phyloP scores from a whole-genome alignment of 768 basidiomycete species.

The Termitomyces sp. region DNA sequence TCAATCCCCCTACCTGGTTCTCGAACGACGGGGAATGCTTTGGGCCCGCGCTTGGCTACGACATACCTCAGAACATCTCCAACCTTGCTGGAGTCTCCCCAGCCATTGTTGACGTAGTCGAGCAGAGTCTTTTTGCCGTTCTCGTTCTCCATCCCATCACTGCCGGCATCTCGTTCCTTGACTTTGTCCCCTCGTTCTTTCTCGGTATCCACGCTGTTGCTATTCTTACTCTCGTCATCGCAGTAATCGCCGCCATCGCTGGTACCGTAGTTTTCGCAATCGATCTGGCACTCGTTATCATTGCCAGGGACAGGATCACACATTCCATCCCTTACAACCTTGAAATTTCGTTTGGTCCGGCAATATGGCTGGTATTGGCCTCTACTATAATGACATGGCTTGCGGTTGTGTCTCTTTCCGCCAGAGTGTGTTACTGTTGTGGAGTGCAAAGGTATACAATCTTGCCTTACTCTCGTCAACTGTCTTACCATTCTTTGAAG shows the following conservation, averaged over 20 bases:
- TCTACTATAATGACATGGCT: slow-evolving; percentile 54
- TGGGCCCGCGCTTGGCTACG: slow-evolving; percentile 65
- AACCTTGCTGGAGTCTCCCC: slow-evolving; percentile 37
- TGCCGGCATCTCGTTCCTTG: slow-evolving; percentile 51
- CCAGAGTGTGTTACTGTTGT: slow-evolving; percentile 62
- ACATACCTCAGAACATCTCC: slow-evolving; percentile 43
- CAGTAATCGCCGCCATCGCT: slow-evolving; percentile 52
- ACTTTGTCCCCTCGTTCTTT: slow-evolving; percentile 50
- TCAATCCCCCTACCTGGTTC: slow-evolving; percentile 30
- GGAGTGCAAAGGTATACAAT: slow-evolving; percentile 42
- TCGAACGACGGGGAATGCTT: slow-evolving; percentile 45
- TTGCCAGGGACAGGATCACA: slow-evolving; percentile 39
- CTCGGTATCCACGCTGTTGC: slow-evolving; percentile 48
- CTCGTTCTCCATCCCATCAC: slow-evolving; percentile 68
- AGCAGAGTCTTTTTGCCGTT: slow-evolving; percentile 43
- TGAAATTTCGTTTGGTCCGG: slow-evolving; percentile 55
- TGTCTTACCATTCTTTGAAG: not conserved
- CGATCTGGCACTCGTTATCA: slow-evolving; percentile 57
- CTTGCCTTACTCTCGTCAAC: not conserved
- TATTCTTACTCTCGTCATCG: slow-evolving; percentile 52
- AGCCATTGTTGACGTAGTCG: slow-evolving; percentile 36
- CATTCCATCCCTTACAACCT: slow-evolving; percentile 34
- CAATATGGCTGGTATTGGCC: slow-evolving; percentile 64
- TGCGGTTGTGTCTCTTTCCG: slow-evolving; percentile 54
- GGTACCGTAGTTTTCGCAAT: slow-evolving; percentile 50